Conservation (phyloP, 2,329 filamentous ascomycete species). For the Camillea tinctor region DNA sequence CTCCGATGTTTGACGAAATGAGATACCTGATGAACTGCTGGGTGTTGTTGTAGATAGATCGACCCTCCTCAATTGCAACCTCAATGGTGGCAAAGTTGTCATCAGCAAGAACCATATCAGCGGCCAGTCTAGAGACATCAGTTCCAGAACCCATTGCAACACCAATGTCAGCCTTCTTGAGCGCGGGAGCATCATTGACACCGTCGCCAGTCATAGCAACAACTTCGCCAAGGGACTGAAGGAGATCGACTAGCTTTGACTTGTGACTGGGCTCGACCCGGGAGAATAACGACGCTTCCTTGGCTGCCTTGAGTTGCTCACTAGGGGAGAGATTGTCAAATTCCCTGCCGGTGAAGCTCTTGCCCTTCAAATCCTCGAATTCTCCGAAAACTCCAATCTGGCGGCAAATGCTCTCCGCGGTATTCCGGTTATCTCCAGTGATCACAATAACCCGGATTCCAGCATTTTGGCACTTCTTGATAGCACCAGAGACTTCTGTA, state of each 20-base stretch:
- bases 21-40: constrained; percentile 99
- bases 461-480: constrained; percentile 84
- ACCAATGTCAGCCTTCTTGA: constrained; percentile 99
- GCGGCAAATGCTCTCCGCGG: constrained; percentile 94
- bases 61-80: constrained; percentile 91
- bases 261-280: constrained; percentile 95
- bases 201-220: constrained; percentile 99
- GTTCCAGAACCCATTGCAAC: constrained; percentile 98
- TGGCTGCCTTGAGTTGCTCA: constrained; percentile 82
- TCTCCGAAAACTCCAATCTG: constrained; percentile 90
- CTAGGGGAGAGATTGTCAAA: constrained; percentile 80
- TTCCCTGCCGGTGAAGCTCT: constrained; percentile 93
- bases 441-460: constrained; percentile 97
- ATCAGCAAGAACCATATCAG: constrained; percentile 97
- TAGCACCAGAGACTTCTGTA: constrained; percentile 82
- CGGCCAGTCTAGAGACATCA: constrained; percentile 92
- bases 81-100: constrained; percentile 99
- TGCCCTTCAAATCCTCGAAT: constrained; percentile 79
- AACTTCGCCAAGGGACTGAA: constrained; percentile 89
- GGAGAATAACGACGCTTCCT: constrained; percentile 87
- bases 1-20: constrained; percentile 98
- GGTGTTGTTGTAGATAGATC: constrained; percentile 99
- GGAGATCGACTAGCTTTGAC: constrained; percentile 93
- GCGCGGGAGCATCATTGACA: constrained; percentile 94
- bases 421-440: constrained; percentile 97